These are phyloP conservation scores for Candida montana DNA, from an alignment of 805 yeast genomes.

Conservation along the genomic window DNA sequence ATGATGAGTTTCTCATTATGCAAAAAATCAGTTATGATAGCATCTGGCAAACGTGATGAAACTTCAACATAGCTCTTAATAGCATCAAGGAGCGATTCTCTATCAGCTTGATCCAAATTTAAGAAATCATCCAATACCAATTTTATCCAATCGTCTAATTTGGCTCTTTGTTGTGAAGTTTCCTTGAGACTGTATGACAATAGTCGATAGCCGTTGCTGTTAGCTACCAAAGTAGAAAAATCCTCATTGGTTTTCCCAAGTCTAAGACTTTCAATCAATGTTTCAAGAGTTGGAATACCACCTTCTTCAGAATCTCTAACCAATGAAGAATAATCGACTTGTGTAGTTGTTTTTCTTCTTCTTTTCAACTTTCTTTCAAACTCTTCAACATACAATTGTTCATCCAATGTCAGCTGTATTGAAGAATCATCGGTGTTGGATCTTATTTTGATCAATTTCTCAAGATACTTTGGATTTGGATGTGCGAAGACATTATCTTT, in stretches of 20 bases:
- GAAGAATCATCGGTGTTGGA: background rate
- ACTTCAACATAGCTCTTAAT: constrained; percentile 7
- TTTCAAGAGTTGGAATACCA: constrained; percentile 4
- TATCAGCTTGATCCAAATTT: background rate
- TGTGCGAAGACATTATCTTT: constrained; percentile 23
- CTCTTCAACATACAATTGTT: constrained; percentile 8
- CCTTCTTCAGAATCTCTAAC: constrained; percentile 3
- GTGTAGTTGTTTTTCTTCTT: constrained; percentile 8
- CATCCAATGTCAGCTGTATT: constrained; percentile 4
- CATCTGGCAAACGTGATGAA: constrained; percentile 8
- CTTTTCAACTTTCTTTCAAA: constrained; percentile 14
- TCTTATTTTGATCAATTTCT: constrained; percentile 6
- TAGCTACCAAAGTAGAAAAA: constrained; percentile 10
- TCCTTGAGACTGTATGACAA: constrained; percentile 7
- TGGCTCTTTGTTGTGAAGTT: background rate
- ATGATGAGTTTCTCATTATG: constrained; percentile 3
- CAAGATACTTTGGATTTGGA: constrained; percentile 13
- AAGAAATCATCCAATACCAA: constrained; percentile 9
- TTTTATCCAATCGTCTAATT: constrained; percentile 11
- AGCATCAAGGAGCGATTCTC: constrained; percentile 2
- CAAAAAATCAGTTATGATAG: constrained; percentile 7
- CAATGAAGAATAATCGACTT: constrained; percentile 6
- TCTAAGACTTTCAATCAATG: constrained; percentile 7
- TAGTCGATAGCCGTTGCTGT: constrained; percentile 7
- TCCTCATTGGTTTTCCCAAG: constrained; percentile 3